These are phyloP conservation scores for Dendrostoma leiphaemia DNA, from an alignment of 2,329 filamentous ascomycete species.

Conservation along the genomic window DNA sequence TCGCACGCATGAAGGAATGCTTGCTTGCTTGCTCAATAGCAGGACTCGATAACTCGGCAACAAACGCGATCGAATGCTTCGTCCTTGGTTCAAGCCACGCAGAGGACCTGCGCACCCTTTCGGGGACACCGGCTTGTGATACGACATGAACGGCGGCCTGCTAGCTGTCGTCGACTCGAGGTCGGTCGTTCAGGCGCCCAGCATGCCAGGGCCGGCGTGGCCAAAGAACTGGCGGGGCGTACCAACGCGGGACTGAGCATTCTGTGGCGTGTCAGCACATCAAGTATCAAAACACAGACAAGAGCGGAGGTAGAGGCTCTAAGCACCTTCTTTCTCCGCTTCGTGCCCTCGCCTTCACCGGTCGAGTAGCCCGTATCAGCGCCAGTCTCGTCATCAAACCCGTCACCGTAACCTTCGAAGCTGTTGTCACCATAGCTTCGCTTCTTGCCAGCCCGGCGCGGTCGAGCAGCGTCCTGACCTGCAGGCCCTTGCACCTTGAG, in stretches of 20 bases:
- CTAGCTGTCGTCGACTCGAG: slow-evolving; percentile 22
- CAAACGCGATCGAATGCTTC: slow-evolving; percentile 16
- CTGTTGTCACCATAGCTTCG: slow-evolving; percentile 72
- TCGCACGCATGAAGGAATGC: not conserved
- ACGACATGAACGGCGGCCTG: slow-evolving; percentile 11
- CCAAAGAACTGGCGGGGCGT: slow-evolving; percentile 41
- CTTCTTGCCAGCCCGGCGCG: slow-evolving; percentile 69
- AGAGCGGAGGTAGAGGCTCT: slow-evolving; percentile 24
- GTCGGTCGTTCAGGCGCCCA: slow-evolving; percentile 45
- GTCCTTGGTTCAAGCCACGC: slow-evolving; percentile 22
- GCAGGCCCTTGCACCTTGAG: slow-evolving; percentile 37
- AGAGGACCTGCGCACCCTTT: slow-evolving; percentile 9
- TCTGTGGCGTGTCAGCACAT: slow-evolving; percentile 45
- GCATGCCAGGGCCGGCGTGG: slow-evolving; percentile 50
- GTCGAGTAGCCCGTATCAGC: slow-evolving; percentile 65
- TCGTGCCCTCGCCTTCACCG: slow-evolving; percentile 63
- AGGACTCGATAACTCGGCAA: slow-evolving; percentile 2
- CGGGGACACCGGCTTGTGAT: not conserved
- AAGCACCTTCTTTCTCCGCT: slow-evolving; percentile 65
- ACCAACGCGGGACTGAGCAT: slow-evolving; percentile 32
- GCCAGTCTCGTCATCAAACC: slow-evolving; percentile 61
- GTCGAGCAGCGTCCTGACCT: slow-evolving; percentile 50
- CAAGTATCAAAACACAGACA: slow-evolving; percentile 23
- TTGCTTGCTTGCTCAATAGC: not conserved
- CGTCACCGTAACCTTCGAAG: slow-evolving; percentile 73